Conservation (phyloP, 192 early-diverging fungal genomes). For the Coemansia sp. region DNA sequence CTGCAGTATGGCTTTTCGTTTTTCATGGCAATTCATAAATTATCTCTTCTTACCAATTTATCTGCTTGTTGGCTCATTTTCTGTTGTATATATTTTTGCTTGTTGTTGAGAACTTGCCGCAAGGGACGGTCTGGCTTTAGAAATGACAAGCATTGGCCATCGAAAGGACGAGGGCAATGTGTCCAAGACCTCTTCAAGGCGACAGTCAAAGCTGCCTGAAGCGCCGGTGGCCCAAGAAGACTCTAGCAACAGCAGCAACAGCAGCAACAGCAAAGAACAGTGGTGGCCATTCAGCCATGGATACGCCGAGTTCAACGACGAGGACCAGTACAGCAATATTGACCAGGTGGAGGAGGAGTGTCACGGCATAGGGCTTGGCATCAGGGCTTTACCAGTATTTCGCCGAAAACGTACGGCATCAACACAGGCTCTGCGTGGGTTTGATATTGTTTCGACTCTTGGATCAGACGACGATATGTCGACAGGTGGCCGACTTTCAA, state of each 20-base stretch:
- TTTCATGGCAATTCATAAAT: not conserved
- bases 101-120: not conserved
- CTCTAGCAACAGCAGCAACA: not conserved
- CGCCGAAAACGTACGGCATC: slow-evolving; percentile 43
- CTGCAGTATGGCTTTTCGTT: not conserved
- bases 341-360: not conserved
- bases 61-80: not conserved
- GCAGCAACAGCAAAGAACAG: not conserved
- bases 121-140: not conserved
- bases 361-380: not conserved
- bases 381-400: slow-evolving; percentile 15
- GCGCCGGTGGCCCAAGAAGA: not conserved
- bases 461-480: slow-evolving; percentile 12
- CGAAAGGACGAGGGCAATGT: not conserved
- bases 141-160: not conserved
- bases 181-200: not conserved
- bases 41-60: not conserved
- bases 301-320: not conserved
- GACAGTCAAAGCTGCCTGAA: not conserved
- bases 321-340: not conserved
- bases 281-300: not conserved
- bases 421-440: slow-evolving; percentile 40
- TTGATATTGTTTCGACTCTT: slow-evolving; percentile 28
- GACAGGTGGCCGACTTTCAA: not conserved
- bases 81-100: not conserved